Evolutionary conservation across 2,329 filamentous ascomycete species (phyloP), one percentile per base, ranked within the genome.

Genomic region (Akanthomyces lecanii): DNA sequence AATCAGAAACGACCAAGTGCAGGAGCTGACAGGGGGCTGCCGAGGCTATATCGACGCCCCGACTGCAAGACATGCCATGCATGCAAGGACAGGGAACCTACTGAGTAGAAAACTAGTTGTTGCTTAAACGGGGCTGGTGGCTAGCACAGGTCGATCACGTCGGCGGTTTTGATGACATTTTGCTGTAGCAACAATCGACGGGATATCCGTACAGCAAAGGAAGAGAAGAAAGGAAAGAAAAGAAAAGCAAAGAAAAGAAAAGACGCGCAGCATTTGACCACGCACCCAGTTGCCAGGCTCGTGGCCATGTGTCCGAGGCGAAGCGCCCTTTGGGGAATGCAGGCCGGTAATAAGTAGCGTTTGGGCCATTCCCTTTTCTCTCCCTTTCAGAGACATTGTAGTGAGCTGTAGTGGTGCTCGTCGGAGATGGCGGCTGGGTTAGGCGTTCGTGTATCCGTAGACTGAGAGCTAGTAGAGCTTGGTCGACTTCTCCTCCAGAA

Each of bases 61-160:
- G 16, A 23, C 42, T 61, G 59, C 50, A 61, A 54, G 59, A 61
- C 50, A 61, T 61, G 59, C 47, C n/a, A 7, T n/a, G 33, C n/a
- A 44, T 48, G 30, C 2, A 42, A 40, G 38, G 3, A 10, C 50
- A 38, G 52, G 52, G 52, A 42, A 42, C 8, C 4, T 23, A n/a
- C n/a, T n/a, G n/a, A n/a, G n/a, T n/a, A 55, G 33, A 11, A 10
- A 36, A 11, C 33, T 11, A 36, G 7, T 36, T 36, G 33, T 25
- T 25, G 42, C 21, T 33, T 23, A 10, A n/a, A 48, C 38, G n/a
- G 33, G 48, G 56, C n/a, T 5, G 11, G 57, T 52, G 57, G 56
- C 47, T 42, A 21, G 57, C 36, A 42, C 36, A 40, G 52, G 52
- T 11, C 45, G 57, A 60, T 60, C 57, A 42, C 16, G 36, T 12